phyloP scores from a whole-genome alignment of 164 flowering plant genomes.

The Berberis vulgaris region DNA sequence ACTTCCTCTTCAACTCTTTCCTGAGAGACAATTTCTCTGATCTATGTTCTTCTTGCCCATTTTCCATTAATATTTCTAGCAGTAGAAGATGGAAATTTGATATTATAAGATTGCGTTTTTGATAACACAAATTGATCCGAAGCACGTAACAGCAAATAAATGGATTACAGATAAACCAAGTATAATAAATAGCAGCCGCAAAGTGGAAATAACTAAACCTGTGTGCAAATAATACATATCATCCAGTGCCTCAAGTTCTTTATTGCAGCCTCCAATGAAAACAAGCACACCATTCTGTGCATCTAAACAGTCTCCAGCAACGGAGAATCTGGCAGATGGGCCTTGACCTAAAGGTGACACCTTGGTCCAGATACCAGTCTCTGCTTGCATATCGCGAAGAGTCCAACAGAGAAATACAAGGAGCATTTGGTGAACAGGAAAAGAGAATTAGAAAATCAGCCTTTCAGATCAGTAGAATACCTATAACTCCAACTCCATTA shows the following conservation, averaged over 20 bases:
- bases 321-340: constrained; percentile 91
- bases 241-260: constrained; percentile 80
- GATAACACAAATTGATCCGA: no score
- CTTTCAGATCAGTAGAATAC: no score
- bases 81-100: constrained; percentile 4
- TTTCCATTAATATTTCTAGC: constrained; percentile 47
- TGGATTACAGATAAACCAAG: not conserved
- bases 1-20: constrained; percentile 80
- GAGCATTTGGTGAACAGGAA: not conserved
- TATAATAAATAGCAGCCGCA: not conserved
- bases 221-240: constrained; percentile 88
- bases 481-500: no score
- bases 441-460: not conserved
- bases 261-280: constrained; percentile 88
- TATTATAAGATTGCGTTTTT: no score
- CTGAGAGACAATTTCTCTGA: constrained; percentile 69
- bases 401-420: not conserved
- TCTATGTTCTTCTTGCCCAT: constrained; percentile 40
- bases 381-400: constrained; percentile 26
- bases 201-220: constrained; percentile 36
- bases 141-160: no score
- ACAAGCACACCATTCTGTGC: constrained; percentile 50
- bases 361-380: constrained; percentile 72
- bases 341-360: constrained; percentile 50
- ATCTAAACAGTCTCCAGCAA: constrained; percentile 84